phyloP scores from a whole-genome alignment of 495 filamentous ascomycete genomes.

The Xylaria castorea region DNA sequence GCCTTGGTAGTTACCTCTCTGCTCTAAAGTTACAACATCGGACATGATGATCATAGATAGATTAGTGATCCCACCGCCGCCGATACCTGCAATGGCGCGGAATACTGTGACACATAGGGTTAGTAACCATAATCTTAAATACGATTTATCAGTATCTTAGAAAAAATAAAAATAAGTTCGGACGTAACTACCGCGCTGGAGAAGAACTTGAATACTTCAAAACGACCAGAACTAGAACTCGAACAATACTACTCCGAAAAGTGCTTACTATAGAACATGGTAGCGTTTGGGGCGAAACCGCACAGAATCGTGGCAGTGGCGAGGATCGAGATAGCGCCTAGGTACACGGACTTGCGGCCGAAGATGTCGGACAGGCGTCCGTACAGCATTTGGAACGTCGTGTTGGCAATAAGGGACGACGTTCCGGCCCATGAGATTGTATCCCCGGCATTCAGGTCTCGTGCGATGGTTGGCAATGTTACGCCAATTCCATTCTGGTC shows the following conservation, averaged over 20 bases:
- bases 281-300: neutral
- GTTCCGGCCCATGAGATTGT: conserved; percentile 45
- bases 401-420: conserved; percentile 59
- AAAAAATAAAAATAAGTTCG: neutral
- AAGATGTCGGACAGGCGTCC: conserved; percentile 53
- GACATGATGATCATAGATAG: conserved; percentile 46
- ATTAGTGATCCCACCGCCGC: conserved; percentile 66
- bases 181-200: neutral
- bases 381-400: conserved; percentile 54
- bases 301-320: conserved; percentile 36
- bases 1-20: conserved; percentile 43
- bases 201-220: neutral
- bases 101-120: conserved; percentile 56
- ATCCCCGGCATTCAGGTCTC: conserved; percentile 57
- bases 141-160: neutral
- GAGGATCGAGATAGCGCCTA: conserved; percentile 41
- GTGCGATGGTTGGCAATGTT: conserved; percentile 64
- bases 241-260: too few species aligned
- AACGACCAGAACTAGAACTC: neutral
- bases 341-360: conserved; percentile 49
- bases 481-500: conserved; percentile 71
- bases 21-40: conserved; percentile 45
- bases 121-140: conserved; percentile 17
- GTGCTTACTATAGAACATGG: neutral
- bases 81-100: conserved; percentile 75